These are phyloP conservation scores for Globisporangium spinosum DNA, from an alignment of 352 stramenopile species.

Conservation along the genomic window DNA sequence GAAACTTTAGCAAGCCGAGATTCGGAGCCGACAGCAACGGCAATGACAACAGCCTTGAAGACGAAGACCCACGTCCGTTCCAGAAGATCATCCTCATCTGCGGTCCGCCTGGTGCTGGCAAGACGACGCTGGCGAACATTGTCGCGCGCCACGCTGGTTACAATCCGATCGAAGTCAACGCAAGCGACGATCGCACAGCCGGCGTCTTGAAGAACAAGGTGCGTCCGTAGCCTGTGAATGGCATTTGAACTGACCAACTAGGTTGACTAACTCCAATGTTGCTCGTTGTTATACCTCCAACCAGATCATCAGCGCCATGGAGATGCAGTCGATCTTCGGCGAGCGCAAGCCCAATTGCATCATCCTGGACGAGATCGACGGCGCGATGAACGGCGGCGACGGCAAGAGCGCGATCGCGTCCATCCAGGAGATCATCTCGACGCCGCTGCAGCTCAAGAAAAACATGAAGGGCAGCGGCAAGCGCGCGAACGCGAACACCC, in stretches of 20 bases:
- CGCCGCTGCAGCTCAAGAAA: constrained; percentile 68
- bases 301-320: constrained; percentile 88
- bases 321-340: constrained; percentile 88
- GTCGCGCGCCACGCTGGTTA: constrained; percentile 95
- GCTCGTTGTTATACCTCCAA: not conserved
- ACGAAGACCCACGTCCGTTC: constrained; percentile 44
- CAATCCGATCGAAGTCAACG: constrained; percentile 96
- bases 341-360: constrained; percentile 94
- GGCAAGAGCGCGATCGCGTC: constrained; percentile 84
- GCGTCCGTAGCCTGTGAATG: not conserved
- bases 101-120: constrained; percentile 91
- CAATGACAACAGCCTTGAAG: constrained; percentile 15
- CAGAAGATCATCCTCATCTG: constrained; percentile 94
- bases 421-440: constrained; percentile 91
- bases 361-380: constrained; percentile 98
- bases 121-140: constrained; percentile 97
- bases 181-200: constrained; percentile 95
- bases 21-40: constrained; percentile 4
- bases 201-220: constrained; percentile 90
- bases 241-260: not conserved
- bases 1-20: constrained; percentile 6
- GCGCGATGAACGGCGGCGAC: constrained; percentile 88
- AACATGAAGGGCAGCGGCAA: constrained; percentile 20
- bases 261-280: not conserved
- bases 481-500: constrained; percentile 30